Conservation (phyloP, 208 protist species). For the Crithidia expoeki region DNA sequence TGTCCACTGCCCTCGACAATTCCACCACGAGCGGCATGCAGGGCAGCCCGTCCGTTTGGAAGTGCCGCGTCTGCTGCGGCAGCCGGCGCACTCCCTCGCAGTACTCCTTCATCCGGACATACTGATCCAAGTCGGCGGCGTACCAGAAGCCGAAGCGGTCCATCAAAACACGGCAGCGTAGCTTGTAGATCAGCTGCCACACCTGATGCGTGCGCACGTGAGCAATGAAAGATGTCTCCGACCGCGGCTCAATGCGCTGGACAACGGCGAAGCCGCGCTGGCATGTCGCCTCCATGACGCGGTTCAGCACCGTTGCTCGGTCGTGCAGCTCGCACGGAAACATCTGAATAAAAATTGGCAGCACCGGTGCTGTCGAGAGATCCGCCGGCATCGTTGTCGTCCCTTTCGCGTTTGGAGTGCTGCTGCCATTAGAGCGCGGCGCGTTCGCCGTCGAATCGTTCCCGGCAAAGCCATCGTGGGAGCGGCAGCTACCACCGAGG, state of each 20-base stretch:
- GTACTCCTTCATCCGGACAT: conserved; percentile 75
- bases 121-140: conserved; percentile 58
- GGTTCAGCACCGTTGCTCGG: conserved; percentile 63
- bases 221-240: conserved; percentile 78
- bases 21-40: conserved; percentile 89
- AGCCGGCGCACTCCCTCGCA: conserved; percentile 72
- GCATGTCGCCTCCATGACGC: conserved; percentile 59
- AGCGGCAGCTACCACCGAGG: conserved; percentile 22
- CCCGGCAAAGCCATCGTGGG: conserved; percentile 16
- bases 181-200: conserved; percentile 59
- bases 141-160: conserved; percentile 86
- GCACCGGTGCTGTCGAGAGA: conserved; percentile 15
- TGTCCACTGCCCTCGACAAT: conserved; percentile 48
- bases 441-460: conserved; percentile 1
- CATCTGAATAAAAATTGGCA: conserved; percentile 82
- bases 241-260: conserved; percentile 63
- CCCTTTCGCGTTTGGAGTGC: conserved; percentile 3
- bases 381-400: not conserved
- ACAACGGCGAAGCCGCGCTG: conserved; percentile 40
- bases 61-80: conserved; percentile 73
- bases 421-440: conserved; percentile 22
- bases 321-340: conserved; percentile 80
- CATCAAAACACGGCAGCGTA: conserved; percentile 83
- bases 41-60: conserved; percentile 71
- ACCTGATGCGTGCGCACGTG: conserved; percentile 52